These are phyloP conservation scores for Porphyra umbilicalis DNA, from an alignment of 31 red algal species.

Conservation along the genomic window DNA sequence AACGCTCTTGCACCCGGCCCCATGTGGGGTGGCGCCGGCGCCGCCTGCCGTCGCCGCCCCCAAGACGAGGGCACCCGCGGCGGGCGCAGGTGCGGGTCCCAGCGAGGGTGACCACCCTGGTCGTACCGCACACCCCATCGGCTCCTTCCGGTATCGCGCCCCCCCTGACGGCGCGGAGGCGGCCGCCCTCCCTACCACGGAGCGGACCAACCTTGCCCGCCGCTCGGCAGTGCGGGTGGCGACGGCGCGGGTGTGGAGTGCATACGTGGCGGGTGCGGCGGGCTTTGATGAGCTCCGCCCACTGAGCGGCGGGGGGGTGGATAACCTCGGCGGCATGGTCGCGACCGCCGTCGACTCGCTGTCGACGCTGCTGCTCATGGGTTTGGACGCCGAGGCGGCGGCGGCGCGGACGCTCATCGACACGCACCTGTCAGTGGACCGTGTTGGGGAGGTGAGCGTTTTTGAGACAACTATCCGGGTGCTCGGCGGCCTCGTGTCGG, in stretches of 20 bases:
- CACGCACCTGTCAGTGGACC: slow-evolving; percentile 22
- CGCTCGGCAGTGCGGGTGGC: slow-evolving; percentile 28
- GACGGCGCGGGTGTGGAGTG: slow-evolving; percentile 38
- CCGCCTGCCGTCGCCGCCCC: too few species aligned
- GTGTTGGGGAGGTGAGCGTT: slow-evolving; percentile 54
- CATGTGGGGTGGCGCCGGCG: too few species aligned
- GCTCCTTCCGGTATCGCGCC: not conserved
- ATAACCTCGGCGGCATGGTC: slow-evolving; percentile 48
- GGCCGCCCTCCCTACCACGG: not conserved
- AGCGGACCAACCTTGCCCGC: not conserved
- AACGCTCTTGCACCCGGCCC: too few species aligned
- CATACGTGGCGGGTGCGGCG: slow-evolving; percentile 27
- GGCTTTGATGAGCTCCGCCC: slow-evolving; percentile 50
- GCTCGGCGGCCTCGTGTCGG: slow-evolving; percentile 68
- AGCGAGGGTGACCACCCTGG: too few species aligned
- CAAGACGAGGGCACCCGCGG: too few species aligned
- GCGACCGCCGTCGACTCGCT: slow-evolving; percentile 79
- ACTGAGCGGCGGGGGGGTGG: slow-evolving; percentile 19
- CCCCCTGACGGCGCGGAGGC: not conserved
- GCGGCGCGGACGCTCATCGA: slow-evolving; percentile 40
- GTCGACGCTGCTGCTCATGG: slow-evolving; percentile 76
- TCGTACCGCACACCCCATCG: not conserved
- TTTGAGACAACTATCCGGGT: slow-evolving; percentile 91
- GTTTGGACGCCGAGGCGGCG: slow-evolving; percentile 40
- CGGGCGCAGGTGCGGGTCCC: too few species aligned